phyloP scores from a whole-genome alignment of 495 filamentous ascomycete genomes.

The Aspergillus avenaceus region DNA sequence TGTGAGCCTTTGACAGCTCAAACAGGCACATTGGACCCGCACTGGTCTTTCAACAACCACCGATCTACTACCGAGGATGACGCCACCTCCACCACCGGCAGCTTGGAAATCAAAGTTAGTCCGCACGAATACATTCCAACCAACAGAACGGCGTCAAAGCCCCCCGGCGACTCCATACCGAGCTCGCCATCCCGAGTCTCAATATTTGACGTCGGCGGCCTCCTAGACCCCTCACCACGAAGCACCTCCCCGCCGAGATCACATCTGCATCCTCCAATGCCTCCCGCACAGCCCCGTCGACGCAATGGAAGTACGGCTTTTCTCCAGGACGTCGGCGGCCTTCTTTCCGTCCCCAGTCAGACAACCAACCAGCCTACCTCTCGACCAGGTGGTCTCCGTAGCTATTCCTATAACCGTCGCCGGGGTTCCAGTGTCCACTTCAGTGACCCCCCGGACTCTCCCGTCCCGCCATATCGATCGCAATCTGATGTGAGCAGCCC shows the following conservation, averaged over 20 bases:
- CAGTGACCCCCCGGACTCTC: constrained; percentile 10
- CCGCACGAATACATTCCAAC: constrained; percentile 37
- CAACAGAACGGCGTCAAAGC: constrained; percentile 16
- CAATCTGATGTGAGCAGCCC: constrained; percentile 19
- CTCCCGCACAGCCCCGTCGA: constrained; percentile 7
- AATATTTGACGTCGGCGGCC: constrained; percentile 69
- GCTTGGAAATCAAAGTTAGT: constrained; percentile 31
- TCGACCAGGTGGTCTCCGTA: constrained; percentile 10
- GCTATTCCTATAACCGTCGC: constrained; percentile 4
- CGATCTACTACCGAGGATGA: constrained; percentile 22
- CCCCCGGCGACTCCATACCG: background rate
- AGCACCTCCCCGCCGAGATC: constrained; percentile 6
- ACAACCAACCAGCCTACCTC: constrained; percentile 8
- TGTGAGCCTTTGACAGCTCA: constrained; percentile 20
- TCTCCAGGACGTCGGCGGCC: constrained; percentile 56
- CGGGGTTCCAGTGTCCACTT: constrained; percentile 21
- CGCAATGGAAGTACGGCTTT: constrained; percentile 48
- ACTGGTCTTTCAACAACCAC: constrained; percentile 28
- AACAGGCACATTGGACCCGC: constrained; percentile 26
- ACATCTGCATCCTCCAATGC: background rate
- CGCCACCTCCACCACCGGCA: constrained; percentile 24
- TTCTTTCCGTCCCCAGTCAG: constrained; percentile 31
- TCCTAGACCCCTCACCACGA: constrained; percentile 41
- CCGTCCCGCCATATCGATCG: constrained; percentile 20
- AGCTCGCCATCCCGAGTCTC: constrained; percentile 41